Percentiles rank a stretch among this genome's conserved stretches.
Conservation (phyloP, 2,329 filamentous ascomycete genomes). For the Aspergillus brasiliensis region DNA sequence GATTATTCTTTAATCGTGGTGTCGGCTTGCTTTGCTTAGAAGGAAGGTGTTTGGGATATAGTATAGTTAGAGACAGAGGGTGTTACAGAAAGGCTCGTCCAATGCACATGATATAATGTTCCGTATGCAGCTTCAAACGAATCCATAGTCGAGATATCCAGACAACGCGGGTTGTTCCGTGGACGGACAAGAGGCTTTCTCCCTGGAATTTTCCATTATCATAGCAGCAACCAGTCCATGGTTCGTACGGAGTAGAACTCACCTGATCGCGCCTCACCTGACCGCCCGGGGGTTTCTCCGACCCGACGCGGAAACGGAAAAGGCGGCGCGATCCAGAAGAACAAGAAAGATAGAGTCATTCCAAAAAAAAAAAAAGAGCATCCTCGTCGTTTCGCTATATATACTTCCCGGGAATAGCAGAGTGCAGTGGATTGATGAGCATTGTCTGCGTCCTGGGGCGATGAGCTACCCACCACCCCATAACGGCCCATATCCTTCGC, state of each 20-base stretch:
- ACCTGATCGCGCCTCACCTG: conserved; percentile 24
- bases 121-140: not conserved
- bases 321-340: conserved; percentile 16
- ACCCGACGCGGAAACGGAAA: conserved; percentile 30
- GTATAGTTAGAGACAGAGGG: too few relatives aligned
- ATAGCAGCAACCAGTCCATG: not conserved
- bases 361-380: not conserved
- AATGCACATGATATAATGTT: not conserved
- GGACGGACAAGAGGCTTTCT: not conserved
- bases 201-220: not conserved
- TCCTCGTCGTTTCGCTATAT: conserved; percentile 2
- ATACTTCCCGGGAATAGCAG: conserved; percentile 14
- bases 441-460: conserved; percentile 33
- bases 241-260: not conserved
- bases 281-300: conserved; percentile 33
- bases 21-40: not conserved
- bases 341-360: conserved; percentile 9
- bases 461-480: conserved; percentile 47
- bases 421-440: conserved; percentile 24
- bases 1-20: not conserved
- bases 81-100: not conserved
- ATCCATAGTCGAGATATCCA: too few relatives aligned
- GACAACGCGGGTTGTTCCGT: too few relatives aligned
- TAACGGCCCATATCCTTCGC: conserved; percentile 42
- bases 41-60: not conserved